These are phyloP conservation scores for Ganoderma lingzhi DNA, from an alignment of 1,284 basidiomycete genomes.

Conservation along the genomic window DNA sequence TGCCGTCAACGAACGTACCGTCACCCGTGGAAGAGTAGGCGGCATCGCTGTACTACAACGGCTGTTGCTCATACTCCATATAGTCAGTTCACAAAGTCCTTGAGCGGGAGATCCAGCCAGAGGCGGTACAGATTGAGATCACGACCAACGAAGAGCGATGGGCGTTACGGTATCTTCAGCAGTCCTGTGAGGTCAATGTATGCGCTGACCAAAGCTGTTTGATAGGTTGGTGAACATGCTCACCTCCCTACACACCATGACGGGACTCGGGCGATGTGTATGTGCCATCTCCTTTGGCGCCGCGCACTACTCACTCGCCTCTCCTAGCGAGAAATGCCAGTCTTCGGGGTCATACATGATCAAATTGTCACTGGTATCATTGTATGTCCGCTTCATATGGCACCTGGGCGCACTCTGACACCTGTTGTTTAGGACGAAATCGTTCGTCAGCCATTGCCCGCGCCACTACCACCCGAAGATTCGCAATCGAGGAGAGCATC, in stretches of 20 bases:
- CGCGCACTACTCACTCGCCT: constrained; percentile 3
- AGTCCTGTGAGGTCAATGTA: background rate
- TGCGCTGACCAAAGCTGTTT: constrained; percentile 4
- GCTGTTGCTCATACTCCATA: background rate
- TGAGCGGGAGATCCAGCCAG: constrained; percentile 77
- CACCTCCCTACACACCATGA: constrained; percentile 57
- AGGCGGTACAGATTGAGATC: constrained; percentile 59
- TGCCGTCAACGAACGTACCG: constrained; percentile 62
- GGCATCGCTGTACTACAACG: constrained; percentile 9
- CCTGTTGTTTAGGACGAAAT: constrained; percentile 57
- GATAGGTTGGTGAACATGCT: constrained; percentile 72
- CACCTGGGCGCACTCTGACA: background rate
- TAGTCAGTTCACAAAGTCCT: constrained; percentile 82
- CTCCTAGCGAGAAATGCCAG: constrained; percentile 73
- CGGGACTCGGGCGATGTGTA: constrained; percentile 57
- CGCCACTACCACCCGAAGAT: background rate
- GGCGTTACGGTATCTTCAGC: constrained; percentile 64
- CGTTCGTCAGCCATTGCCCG: constrained; percentile 41
- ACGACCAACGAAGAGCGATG: constrained; percentile 72
- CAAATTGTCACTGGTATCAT: constrained; percentile 71
- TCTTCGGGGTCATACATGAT: constrained; percentile 70
- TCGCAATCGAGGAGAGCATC: constrained; percentile 5
- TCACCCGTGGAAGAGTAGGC: constrained; percentile 68
- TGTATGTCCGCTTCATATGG: constrained; percentile 44
- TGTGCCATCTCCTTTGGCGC: constrained; percentile 19